Evolutionary conservation across 2,329 filamentous ascomycete species (phyloP).

Genomic region (Pseudogymnoascus sp.): DNA sequence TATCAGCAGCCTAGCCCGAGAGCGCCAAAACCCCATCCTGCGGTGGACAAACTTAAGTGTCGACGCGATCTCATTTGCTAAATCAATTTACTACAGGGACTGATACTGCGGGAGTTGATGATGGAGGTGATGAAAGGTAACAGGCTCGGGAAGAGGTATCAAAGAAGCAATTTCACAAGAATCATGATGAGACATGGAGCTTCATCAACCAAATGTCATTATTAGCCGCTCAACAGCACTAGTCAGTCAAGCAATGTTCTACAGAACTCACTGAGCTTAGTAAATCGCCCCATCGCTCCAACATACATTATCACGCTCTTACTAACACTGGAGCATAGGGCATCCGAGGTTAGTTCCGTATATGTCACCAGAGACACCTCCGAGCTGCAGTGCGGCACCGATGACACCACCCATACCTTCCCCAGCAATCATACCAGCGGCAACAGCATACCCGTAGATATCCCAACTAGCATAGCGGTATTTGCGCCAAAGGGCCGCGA

Average conservation of each 20-base stretch:
- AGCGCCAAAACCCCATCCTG: not conserved
- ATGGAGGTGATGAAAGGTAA: not conserved
- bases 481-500: slow-evolving; percentile 46
- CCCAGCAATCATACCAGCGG: slow-evolving; percentile 52
- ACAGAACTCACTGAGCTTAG: not conserved
- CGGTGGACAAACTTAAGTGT: slow-evolving; percentile 4
- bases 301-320: not conserved
- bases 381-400: slow-evolving; percentile 38
- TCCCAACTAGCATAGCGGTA: slow-evolving; percentile 44
- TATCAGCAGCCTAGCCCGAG: not conserved
- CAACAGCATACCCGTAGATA: slow-evolving; percentile 50
- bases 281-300: not conserved
- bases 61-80: not conserved
- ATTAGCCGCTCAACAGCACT: not conserved
- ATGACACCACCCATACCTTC: slow-evolving; percentile 57
- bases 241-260: not conserved
- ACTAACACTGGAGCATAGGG: slow-evolving; percentile 18
- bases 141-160: not conserved
- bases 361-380: slow-evolving; percentile 28
- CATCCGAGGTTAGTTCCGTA: slow-evolving; percentile 30
- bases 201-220: not conserved
- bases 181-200: not conserved
- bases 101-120: not conserved
- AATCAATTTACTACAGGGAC: not conserved
- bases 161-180: not conserved